Evolutionary conservation across 2,329 filamentous ascomycete species (phyloP).

Genomic region (Escovopsis weberi): DNA sequence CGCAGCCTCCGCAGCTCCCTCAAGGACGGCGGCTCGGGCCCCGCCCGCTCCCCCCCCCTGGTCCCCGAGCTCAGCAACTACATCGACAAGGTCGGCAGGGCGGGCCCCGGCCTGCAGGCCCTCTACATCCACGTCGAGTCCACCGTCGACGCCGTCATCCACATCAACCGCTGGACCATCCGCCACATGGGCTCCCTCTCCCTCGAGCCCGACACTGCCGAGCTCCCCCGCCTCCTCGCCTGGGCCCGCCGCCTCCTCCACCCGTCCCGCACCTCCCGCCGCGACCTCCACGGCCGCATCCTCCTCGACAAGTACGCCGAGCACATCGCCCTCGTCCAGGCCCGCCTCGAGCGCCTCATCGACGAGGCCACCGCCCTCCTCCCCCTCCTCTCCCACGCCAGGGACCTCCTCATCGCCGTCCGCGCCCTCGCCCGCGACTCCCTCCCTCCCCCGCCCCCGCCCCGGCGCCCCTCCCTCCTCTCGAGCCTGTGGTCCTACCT

Average conservation of each 20-base stretch:
- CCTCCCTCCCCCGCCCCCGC: constrained; percentile 45
- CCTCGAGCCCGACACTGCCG: constrained; percentile 14
- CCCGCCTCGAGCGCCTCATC: constrained; percentile 54
- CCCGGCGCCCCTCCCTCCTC: constrained; percentile 50
- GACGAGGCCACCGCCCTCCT: constrained; percentile 55
- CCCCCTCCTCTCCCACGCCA: constrained; percentile 48
- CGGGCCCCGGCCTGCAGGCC: constrained; percentile 51
- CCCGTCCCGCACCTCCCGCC: constrained; percentile 47
- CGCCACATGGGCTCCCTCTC: constrained; percentile 51
- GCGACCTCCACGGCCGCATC: constrained; percentile 33
- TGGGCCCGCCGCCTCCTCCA: constrained; percentile 34
- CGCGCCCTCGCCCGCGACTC: constrained; percentile 50
- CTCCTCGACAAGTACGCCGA: constrained; percentile 62
- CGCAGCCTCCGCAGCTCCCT: constrained; percentile 62
- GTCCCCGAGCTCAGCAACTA: constrained; percentile 64
- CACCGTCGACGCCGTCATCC: constrained; percentile 59
- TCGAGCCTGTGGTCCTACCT: constrained; percentile 60
- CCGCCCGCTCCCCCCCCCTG: constrained; percentile 54
- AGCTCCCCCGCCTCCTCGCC: constrained; percentile 22
- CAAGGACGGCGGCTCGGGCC: constrained; percentile 51
- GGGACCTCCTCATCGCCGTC: constrained; percentile 55
- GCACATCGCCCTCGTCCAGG: constrained; percentile 55
- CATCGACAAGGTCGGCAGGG: constrained; percentile 50
- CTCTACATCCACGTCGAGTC: constrained; percentile 67
- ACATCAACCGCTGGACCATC: constrained; percentile 62